Conservation (phyloP, 495 filamentous ascomycete genomes). For the Patellaria atrata region DNA sequence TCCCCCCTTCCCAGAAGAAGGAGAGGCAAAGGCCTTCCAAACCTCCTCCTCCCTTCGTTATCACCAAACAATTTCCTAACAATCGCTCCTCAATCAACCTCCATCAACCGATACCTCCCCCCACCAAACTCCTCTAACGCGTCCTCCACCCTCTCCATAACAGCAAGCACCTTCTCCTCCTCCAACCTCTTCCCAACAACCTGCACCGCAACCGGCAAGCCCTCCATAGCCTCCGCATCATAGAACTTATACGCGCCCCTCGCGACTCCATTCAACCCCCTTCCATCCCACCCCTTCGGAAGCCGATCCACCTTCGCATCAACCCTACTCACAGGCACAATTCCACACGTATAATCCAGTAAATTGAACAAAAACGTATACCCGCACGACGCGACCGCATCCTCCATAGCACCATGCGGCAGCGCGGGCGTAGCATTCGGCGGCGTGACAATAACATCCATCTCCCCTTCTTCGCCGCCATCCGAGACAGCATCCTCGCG, state of each 20-base stretch:
- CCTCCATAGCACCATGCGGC: slow-evolving; percentile 73
- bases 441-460: slow-evolving; percentile 73
- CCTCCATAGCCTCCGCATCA: slow-evolving; percentile 69
- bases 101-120: slow-evolving; percentile 50
- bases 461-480: slow-evolving; percentile 32
- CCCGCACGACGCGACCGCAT: slow-evolving; percentile 75
- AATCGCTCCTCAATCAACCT: slow-evolving; percentile 43
- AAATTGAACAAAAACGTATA: slow-evolving; percentile 96
- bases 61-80: too few relatives aligned
- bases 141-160: slow-evolving; percentile 67
- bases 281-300: slow-evolving; percentile 40
- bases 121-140: slow-evolving; percentile 49
- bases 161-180: slow-evolving; percentile 82
- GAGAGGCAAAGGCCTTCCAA: too few relatives aligned
- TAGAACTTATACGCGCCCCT: slow-evolving; percentile 79
- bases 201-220: slow-evolving; percentile 76
- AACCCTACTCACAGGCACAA: slow-evolving; percentile 79
- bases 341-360: slow-evolving; percentile 76
- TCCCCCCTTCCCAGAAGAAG: too few relatives aligned
- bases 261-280: slow-evolving; percentile 61
- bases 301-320: slow-evolving; percentile 54
- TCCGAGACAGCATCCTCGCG: slow-evolving; percentile 33
- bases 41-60: too few relatives aligned
- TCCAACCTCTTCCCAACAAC: slow-evolving; percentile 71
- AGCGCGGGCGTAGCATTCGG: slow-evolving; percentile 84